These are phyloP conservation scores for Coniochaeta prunicola DNA, from an alignment of 2,329 filamentous ascomycete species.

Conservation along the genomic window DNA sequence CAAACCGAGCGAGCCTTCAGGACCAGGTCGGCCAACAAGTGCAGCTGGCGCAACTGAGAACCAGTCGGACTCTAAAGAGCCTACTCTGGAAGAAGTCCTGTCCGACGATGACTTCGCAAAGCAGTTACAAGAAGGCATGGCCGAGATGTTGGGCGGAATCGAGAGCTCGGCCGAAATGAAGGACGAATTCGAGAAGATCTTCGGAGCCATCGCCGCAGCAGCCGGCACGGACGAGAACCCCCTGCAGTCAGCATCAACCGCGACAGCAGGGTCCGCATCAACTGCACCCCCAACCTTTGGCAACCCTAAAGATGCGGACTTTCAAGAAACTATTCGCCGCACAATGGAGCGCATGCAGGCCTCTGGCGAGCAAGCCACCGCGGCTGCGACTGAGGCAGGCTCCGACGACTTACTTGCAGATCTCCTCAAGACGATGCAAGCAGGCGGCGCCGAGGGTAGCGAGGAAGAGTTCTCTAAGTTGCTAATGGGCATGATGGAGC, in stretches of 20 bases:
- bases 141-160: slow-evolving; percentile 67
- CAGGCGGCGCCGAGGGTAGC: slow-evolving; percentile 37
- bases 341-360: slow-evolving; percentile 96
- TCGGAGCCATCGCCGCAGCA: slow-evolving; percentile 61
- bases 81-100: slow-evolving; percentile 32
- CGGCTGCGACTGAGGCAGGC: slow-evolving; percentile 60
- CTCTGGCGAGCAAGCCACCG: slow-evolving; percentile 78
- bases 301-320: slow-evolving; percentile 51
- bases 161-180: slow-evolving; percentile 64
- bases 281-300: slow-evolving; percentile 17
- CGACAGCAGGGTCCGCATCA: slow-evolving; percentile 10
- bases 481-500: slow-evolving; percentile 97
- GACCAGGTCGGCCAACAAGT: slow-evolving; percentile 13
- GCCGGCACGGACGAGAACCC: slow-evolving; percentile 26
- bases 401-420: slow-evolving; percentile 81
- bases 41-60: slow-evolving; percentile 9
- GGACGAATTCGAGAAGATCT: slow-evolving; percentile 69
- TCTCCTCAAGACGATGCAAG: slow-evolving; percentile 78
- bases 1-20: slow-evolving; percentile 16
- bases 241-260: slow-evolving; percentile 11
- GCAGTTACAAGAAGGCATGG: slow-evolving; percentile 87
- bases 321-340: slow-evolving; percentile 85
- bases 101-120: slow-evolving; percentile 76
- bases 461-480: slow-evolving; percentile 93
- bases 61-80: slow-evolving; percentile 13